Evolutionary conservation across 2,329 filamentous ascomycete genomes (phyloP).

Genomic region (Coniochaeta ligniaria): DNA sequence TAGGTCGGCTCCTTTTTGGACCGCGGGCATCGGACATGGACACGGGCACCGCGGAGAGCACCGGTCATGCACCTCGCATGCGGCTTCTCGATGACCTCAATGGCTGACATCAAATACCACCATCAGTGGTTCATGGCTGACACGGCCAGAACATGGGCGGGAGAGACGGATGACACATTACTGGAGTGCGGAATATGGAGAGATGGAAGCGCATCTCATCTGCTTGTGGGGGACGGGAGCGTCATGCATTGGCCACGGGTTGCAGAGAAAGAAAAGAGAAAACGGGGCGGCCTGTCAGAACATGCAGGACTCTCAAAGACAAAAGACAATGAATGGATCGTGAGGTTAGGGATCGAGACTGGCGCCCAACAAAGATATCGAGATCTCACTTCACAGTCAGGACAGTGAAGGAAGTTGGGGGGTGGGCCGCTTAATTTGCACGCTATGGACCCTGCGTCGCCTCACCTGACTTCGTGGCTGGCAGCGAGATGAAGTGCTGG

Average conservation of each 20-base stretch:
- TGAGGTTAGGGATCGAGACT: background rate
- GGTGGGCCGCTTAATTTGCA: background rate
- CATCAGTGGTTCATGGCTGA: background rate
- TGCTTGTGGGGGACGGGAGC: background rate
- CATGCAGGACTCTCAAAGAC: constrained; percentile 3
- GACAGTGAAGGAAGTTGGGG: background rate
- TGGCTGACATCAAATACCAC: background rate
- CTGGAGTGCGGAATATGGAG: background rate
- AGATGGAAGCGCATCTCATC: background rate
- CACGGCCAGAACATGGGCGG: background rate
- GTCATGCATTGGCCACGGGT: constrained; percentile 5
- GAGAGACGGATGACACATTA: background rate
- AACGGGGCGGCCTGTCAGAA: constrained; percentile 19
- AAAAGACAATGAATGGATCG: too few relatives aligned
- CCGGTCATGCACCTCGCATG: background rate
- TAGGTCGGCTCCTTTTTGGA: background rate
- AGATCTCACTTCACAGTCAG: background rate
- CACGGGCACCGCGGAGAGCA: background rate
- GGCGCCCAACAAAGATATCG: constrained; percentile 8
- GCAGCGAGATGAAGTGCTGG: background rate
- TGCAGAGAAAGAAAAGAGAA: constrained; percentile 7
- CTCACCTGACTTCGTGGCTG: constrained; percentile 1
- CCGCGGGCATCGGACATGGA: background rate
- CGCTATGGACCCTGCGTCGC: constrained; percentile 1
- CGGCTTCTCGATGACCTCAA: background rate